Conservation (phyloP, 2,329 filamentous ascomycete genomes). For the Celoporthe dispersa region DNA sequence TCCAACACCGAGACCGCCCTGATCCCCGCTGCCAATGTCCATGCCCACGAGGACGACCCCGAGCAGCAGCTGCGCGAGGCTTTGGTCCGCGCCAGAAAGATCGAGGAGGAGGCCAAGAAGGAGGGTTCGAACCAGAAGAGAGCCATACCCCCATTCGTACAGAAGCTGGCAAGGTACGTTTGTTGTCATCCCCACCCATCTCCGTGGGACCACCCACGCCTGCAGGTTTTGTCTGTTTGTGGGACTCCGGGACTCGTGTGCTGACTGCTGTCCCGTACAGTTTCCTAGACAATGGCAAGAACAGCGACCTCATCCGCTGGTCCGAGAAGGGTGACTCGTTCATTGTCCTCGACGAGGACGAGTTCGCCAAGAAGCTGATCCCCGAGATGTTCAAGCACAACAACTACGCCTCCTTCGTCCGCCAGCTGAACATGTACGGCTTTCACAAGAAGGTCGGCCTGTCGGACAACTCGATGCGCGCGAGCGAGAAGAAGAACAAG, state of each 20-base stretch:
- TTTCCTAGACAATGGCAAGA: constrained; percentile 90
- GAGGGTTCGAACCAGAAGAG: constrained; percentile 52
- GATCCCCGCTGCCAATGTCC: constrained; percentile 42
- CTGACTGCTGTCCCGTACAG: constrained; percentile 51
- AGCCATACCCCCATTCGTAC: constrained; percentile 89
- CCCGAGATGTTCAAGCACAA: constrained; percentile 99
- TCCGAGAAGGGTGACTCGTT: constrained; percentile 96
- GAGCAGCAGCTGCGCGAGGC: constrained; percentile 77
- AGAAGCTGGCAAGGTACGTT: constrained; percentile 91
- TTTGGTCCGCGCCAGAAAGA: constrained; percentile 53
- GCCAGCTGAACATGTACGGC: constrained; percentile 95
- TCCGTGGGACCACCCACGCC: not conserved
- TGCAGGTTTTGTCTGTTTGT: constrained; percentile 14
- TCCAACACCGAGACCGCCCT: constrained; percentile 46
- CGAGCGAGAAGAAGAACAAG: constrained; percentile 96
- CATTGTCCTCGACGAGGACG: constrained; percentile 94
- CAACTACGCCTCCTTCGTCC: constrained; percentile 96
- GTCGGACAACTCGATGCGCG: constrained; percentile 96
- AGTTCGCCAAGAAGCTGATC: constrained; percentile 95
- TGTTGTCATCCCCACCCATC: not conserved
- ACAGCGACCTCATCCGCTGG: constrained; percentile 95
- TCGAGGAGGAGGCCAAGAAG: constrained; percentile 84
- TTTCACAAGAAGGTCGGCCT: constrained; percentile 95
- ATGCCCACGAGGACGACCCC: constrained; percentile 54
- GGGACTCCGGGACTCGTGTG: not conserved